Evolutionary conservation across 129 eudicot species (phyloP).

Genomic region (carrot (Daucus carota)): DH1_v3.0 NC_030388.2:12185501-12186000

Average conservation of each 20-base stretch:
- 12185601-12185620: background rate
- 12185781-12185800: slow-evolving; percentile 25
- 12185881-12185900: slow-evolving; percentile 97
- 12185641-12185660: background rate
- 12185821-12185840: slow-evolving; percentile 60
- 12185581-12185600: background rate
- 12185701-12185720: background rate
- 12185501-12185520: background rate
- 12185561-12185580: background rate
- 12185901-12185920: slow-evolving; percentile 38
- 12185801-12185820: slow-evolving; percentile 58
- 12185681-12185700: background rate
- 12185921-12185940: background rate
- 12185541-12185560: background rate
- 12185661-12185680: background rate
- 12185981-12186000: background rate
- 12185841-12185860: slow-evolving; percentile 91
- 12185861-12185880: slow-evolving; percentile 99
- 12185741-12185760: background rate
- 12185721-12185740: background rate
- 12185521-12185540: background rate
- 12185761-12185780: background rate
- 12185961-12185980: no score
- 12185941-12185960: background rate
- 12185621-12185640: no score